Evolutionary conservation across 2,329 filamentous ascomycete genomes (phyloP), one percentile per base, ranked within the genome.

Genomic region (Xylariaceae sp.): DNA sequence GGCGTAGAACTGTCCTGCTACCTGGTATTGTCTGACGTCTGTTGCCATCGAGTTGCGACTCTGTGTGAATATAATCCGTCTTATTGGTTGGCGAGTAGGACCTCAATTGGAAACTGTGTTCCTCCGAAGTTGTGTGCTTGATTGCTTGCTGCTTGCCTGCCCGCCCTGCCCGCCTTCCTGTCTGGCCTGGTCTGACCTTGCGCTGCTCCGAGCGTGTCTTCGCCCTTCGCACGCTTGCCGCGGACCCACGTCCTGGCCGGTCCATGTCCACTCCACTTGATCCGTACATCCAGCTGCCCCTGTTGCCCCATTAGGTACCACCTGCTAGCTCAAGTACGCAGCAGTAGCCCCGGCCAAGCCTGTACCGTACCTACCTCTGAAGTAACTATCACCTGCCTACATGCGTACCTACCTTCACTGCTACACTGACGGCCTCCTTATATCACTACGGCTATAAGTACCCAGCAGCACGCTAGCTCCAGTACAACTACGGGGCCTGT

Each of bases 1-100:
- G 60, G 69, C 66, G 61, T 60, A 51, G 11, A n/a, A 53, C 66
- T 69, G 66, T 51, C 9, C 49, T 18, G 8, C 23, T 50, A 34
- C 48, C 18, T 9, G n/a, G 8, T 51, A 52, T 30, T 18, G 45
- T 18, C n/a, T 34, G 15, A 37, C 47, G 23, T 39, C 41, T 18
- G 45, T 51, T 50, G 52, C 35, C 41, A 34, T 50, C 23, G 9
- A 23, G 8, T 35, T 51, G 49, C 23, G 11, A 30, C 23, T 41
- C 8, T 41, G 37, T 9, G 11, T 13, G 37, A 30, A 41, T 41
- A 41, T 41, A 10, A 7, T 41, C 37, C 37, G 11, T 41, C 37
- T 41, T 51, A 18, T 44, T 51, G 11, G 41, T 2, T n/a, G 41
- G 41, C 37, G 9, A 41, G 8, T 41, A 41, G 52, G 52, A 58